These are phyloP conservation scores for Euphrasia arctica DNA, from an alignment of 305 asterid genomes.

Conservation along the genomic window DNA sequence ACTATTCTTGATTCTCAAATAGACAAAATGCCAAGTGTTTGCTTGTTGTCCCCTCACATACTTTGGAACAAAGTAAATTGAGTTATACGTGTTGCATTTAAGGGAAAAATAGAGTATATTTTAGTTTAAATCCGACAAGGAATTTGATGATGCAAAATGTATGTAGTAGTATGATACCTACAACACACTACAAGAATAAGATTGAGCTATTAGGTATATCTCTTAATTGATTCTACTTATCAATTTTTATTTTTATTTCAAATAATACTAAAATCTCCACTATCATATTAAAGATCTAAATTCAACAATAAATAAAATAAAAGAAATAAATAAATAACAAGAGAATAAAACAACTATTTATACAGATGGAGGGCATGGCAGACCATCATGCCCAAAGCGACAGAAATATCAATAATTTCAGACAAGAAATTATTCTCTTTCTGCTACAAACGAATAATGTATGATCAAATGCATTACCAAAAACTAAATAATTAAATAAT, in stretches of 20 bases:
- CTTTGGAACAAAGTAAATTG: conserved; percentile 11
- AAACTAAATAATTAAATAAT: too few species aligned
- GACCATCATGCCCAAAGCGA: conserved; percentile 27
- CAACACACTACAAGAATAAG: conserved; percentile 31
- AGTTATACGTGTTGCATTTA: neutral
- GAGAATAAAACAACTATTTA: neutral
- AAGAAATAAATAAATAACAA: neutral
- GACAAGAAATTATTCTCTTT: conserved; percentile 15
- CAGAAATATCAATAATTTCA: conserved; percentile 26
- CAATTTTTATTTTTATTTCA: neutral
- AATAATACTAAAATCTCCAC: conserved; percentile 28
- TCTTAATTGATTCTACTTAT: conserved; percentile 30
- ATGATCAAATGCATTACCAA: neutral
- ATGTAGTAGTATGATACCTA: conserved; percentile 36
- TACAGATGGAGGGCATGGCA: conserved; percentile 23
- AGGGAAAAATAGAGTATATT: conserved; percentile 9
- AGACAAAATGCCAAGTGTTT: conserved; percentile 24
- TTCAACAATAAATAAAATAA: neutral
- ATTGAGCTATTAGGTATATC: conserved; percentile 29
- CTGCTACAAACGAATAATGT: conserved; percentile 25
- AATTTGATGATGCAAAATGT: conserved; percentile 33
- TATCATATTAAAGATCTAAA: neutral
- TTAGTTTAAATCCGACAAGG: conserved; percentile 39
- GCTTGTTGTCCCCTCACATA: conserved; percentile 28
- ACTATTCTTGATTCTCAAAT: neutral